Base-by-base conservation (phyloP, 1,284 basidiomycete genomes). In the Rhodotorula sp. region DNA sequence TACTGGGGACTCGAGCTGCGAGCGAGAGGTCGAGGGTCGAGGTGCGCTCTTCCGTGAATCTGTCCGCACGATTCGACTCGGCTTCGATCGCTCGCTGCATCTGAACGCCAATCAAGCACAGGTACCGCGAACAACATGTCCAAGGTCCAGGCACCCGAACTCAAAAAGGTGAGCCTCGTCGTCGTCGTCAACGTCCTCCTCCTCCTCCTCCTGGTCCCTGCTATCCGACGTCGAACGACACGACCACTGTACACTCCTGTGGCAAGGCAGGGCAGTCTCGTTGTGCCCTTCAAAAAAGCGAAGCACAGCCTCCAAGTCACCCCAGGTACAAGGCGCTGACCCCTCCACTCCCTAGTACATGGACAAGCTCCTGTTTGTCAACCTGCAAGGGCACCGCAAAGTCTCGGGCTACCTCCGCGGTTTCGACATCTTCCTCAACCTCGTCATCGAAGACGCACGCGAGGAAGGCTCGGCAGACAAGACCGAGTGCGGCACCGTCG, bases 351-450 rank as follows among this genome's bases (percentile, higher is more conserved):
- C 46, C 6, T 80, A 97, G 91, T 99, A 96, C 81, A 97, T 99
- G 91, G 96, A 99, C 87, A 96, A 97, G 85, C 91, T 90, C 77
- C 84, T 98, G 77, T 94, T 93, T 82, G 86, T 99, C 79, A 89
- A 97, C 83, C 85, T 99, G 12, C 95, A 99, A 80, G 96, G 95
- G 65, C 93, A 93, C 68, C 89, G 96, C 78, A 93, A 92, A 85
- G 90, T 99, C 78, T 93, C 91, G 82, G 96, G 95, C 68, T 89
- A 89, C n/a, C 83, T 99, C 67, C 89, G 96, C 73, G 96, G 96
- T 51, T 99, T 95, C 82, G 96, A 99, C 85, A 90, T 99, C 78
- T 99, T 99, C 85, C 84, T 99, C 80, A 99, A 99, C 82, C 86
- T 99, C 55, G 95, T 99, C 71, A 88, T 99, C 79, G 95, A 99